Evolutionary conservation across 2,329 filamentous ascomycete species (phyloP).

Genomic region (Pseudopyrenochaeta lycopersici): DNA sequence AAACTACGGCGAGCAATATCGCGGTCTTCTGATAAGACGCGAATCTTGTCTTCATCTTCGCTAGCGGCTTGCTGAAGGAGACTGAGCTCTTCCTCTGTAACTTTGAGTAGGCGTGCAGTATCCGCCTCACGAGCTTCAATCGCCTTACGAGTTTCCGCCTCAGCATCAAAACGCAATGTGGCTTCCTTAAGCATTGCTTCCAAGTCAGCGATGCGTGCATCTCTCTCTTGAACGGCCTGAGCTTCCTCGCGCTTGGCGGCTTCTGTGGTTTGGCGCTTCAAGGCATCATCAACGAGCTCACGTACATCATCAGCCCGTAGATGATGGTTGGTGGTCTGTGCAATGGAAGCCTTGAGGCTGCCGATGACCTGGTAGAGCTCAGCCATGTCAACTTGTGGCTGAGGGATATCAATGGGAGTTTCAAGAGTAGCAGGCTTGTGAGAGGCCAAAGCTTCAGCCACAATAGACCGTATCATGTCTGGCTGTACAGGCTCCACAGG

Average conservation of each 20-base stretch:
- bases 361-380: constrained; percentile 59
- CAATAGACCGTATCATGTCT: constrained; percentile 46
- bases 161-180: constrained; percentile 47
- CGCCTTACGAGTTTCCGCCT: constrained; percentile 53
- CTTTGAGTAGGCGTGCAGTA: constrained; percentile 54
- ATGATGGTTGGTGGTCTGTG: constrained; percentile 54
- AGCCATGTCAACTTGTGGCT: constrained; percentile 48
- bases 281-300: constrained; percentile 47
- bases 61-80: constrained; percentile 53
- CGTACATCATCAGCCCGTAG: constrained; percentile 56
- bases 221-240: constrained; percentile 42
- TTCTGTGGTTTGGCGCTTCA: constrained; percentile 45
- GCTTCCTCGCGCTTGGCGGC: constrained; percentile 38
- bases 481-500: constrained; percentile 40
- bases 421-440: constrained; percentile 41
- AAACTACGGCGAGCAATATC: constrained; percentile 51
- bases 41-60: constrained; percentile 55
- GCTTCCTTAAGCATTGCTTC: constrained; percentile 47
- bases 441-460: constrained; percentile 43
- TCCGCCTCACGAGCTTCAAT: constrained; percentile 57
- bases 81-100: constrained; percentile 60
- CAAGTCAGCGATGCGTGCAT: constrained; percentile 45
- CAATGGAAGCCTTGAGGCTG: constrained; percentile 59
- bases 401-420: constrained; percentile 44
- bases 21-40: constrained; percentile 54